A percentile compares a stretch with the other conserved stretches of the same genome.
Evolutionary conservation across 345 rosid genomes (phyloP).

Genomic region (Laguncularia racemosa): DNA sequence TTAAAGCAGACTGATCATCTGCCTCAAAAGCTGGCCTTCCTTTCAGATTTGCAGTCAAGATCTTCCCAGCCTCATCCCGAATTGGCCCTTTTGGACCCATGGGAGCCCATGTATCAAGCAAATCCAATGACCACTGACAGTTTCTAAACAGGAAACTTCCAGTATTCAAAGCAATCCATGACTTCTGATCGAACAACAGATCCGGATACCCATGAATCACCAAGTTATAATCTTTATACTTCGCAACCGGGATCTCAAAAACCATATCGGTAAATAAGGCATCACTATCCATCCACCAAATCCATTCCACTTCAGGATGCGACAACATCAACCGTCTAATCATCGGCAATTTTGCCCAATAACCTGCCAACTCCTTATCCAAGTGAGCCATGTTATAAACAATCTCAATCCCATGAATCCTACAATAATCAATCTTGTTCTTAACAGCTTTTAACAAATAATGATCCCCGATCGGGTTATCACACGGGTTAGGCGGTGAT

Average conservation of each 20-base stretch:
- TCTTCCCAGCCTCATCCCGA: slow-evolving; percentile 86
- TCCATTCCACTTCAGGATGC: slow-evolving; percentile 90
- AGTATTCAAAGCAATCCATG: slow-evolving; percentile 92
- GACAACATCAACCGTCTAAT: slow-evolving; percentile 81
- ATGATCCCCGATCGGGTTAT: slow-evolving; percentile 89
- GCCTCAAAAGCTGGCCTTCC: slow-evolving; percentile 93
- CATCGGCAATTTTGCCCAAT: slow-evolving; percentile 95
- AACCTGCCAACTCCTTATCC: slow-evolving; percentile 86
- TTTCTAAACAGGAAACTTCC: slow-evolving; percentile 91
- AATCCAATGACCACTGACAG: slow-evolving; percentile 89
- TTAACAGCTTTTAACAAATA: slow-evolving; percentile 72
- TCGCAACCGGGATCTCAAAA: slow-evolving; percentile 59
- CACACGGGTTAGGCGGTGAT: slow-evolving; percentile 90
- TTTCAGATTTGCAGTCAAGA: slow-evolving; percentile 73
- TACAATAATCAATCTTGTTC: slow-evolving; percentile 93
- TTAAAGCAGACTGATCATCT: slow-evolving; percentile 91
- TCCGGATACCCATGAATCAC: slow-evolving; percentile 93
- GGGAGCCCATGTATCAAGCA: slow-evolving; percentile 94
- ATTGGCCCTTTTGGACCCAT: slow-evolving; percentile 87
- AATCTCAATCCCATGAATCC: slow-evolving; percentile 95
- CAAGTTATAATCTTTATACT: slow-evolving; percentile 61
- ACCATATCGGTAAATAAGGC: slow-evolving; percentile 95
- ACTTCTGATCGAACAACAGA: slow-evolving; percentile 74
- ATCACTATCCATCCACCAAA: slow-evolving; percentile 99
- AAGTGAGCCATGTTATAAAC: slow-evolving; percentile 97